Evolutionary conservation across 148 eudicot species (phyloP).

Genomic region (Camellia japonica): DNA sequence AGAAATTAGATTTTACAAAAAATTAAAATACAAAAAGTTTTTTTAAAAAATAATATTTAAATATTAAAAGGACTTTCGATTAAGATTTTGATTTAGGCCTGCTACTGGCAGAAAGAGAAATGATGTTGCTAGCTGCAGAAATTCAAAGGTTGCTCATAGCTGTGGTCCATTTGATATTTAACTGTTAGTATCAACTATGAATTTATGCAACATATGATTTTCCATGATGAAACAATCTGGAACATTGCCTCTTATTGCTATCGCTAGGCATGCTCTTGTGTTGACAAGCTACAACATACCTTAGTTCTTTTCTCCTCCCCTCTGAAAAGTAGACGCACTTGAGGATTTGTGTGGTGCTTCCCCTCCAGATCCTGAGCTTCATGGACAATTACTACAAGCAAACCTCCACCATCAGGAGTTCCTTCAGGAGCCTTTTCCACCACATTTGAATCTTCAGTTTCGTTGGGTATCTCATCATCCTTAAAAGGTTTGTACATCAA

Average conservation of each 20-base stretch:
- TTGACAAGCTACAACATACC: constrained; percentile 19
- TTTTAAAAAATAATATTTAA: no score
- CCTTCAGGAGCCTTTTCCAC: constrained; percentile 69
- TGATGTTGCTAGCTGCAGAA: background rate
- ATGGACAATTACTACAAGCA: constrained; percentile 58
- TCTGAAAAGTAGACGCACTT: constrained; percentile 29
- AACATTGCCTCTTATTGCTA: background rate
- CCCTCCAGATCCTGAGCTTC: constrained; percentile 64
- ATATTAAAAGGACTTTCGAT: no score
- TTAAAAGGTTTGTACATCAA: constrained; percentile 64
- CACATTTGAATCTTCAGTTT: constrained; percentile 42
- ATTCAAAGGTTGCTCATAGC: background rate
- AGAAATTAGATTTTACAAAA: no score
- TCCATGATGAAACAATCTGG: background rate
- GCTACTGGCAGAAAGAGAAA: background rate
- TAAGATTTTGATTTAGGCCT: no score
- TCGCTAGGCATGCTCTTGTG: background rate
- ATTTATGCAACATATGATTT: background rate
- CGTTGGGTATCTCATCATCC: constrained; percentile 45
- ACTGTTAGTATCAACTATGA: background rate
- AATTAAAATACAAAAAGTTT: no score
- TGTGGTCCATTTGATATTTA: background rate
- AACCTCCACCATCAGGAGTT: constrained; percentile 55
- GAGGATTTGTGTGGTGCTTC: constrained; percentile 44
- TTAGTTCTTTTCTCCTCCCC: constrained; percentile 35